These are phyloP conservation scores for Vaccinium myrtillus DNA, from an alignment of 148 eudicot species.

Conservation along the genomic window DNA sequence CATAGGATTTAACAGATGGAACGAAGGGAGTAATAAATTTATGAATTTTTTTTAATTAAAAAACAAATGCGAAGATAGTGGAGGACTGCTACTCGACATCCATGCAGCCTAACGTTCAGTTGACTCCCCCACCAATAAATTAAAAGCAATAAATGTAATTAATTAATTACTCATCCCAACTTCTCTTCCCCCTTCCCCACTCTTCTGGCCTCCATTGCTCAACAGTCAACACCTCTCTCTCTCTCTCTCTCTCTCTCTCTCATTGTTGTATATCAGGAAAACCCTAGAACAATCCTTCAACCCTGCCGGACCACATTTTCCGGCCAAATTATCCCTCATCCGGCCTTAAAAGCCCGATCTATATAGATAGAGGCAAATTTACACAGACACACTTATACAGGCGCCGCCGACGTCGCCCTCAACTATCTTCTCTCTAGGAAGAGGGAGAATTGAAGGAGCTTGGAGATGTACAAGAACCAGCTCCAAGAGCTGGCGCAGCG, in stretches of 20 bases:
- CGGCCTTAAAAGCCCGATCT: slow-evolving; percentile 10
- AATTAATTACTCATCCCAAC: background rate
- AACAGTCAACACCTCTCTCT: background rate
- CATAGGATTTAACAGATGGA: no score
- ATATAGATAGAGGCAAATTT: background rate
- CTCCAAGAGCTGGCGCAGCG: slow-evolving; percentile 93
- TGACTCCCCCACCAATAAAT: slow-evolving; percentile 12
- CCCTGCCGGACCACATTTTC: slow-evolving; percentile 8
- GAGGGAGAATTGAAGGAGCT: background rate
- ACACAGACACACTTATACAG: background rate
- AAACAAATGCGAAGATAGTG: background rate
- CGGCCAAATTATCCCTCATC: slow-evolving; percentile 22
- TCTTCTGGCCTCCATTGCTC: background rate
- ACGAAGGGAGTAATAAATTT: no score
- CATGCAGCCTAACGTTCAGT: slow-evolving; percentile 28
- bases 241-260: background rate
- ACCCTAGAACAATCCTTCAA: slow-evolving; percentile 9
- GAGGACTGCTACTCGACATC: background rate
- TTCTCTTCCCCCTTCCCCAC: background rate
- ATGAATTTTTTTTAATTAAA: no score
- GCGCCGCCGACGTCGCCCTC: no score
- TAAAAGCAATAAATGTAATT: slow-evolving; percentile 9
- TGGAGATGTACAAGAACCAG: slow-evolving; percentile 83
- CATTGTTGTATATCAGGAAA: background rate
- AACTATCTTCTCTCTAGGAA: no score